These are phyloP conservation scores for Ehretia macrophylla DNA, from an alignment of 257 asterid species.

Conservation along the genomic window DNA sequence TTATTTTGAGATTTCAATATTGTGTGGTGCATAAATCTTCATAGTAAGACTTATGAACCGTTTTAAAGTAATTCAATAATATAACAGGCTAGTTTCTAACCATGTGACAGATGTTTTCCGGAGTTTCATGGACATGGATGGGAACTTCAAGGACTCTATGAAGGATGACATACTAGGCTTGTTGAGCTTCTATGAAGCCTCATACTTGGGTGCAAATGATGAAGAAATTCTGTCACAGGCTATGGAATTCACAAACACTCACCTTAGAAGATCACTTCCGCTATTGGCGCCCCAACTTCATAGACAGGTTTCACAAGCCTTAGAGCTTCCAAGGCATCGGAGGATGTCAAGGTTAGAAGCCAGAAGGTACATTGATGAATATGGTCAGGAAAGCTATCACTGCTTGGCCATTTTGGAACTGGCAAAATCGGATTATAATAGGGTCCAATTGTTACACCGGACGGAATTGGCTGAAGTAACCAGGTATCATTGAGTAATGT, in stretches of 20 bases:
- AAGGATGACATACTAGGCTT: constrained; percentile 36
- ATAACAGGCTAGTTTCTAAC: not conserved
- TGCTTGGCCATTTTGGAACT: constrained; percentile 36
- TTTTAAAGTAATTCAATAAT: too few relatives aligned
- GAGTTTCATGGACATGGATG: constrained; percentile 38
- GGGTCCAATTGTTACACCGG: constrained; percentile 51
- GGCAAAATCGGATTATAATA: constrained; percentile 49
- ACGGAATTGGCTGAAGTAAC: constrained; percentile 48
- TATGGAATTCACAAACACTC: constrained; percentile 27
- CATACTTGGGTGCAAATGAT: constrained; percentile 43
- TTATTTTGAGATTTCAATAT: too few relatives aligned
- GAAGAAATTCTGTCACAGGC: constrained; percentile 50
- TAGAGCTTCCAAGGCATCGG: constrained; percentile 54
- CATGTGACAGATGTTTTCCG: constrained; percentile 34
- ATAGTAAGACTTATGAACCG: too few relatives aligned
- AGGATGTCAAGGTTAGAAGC: constrained; percentile 66
- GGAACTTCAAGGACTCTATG: constrained; percentile 37
- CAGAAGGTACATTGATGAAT: constrained; percentile 40
- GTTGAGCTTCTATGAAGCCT: constrained; percentile 61
- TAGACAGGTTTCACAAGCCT: constrained; percentile 25
- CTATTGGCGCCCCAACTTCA: constrained; percentile 14
- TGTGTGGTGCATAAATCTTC: too few relatives aligned
- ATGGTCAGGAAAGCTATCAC: constrained; percentile 22
- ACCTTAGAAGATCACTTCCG: constrained; percentile 21
- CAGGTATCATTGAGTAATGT: constrained; percentile 22